Evolutionary conservation across 1,139 yeast genomes (phyloP).

Genomic region (Sugiyamaella sp.): DNA sequence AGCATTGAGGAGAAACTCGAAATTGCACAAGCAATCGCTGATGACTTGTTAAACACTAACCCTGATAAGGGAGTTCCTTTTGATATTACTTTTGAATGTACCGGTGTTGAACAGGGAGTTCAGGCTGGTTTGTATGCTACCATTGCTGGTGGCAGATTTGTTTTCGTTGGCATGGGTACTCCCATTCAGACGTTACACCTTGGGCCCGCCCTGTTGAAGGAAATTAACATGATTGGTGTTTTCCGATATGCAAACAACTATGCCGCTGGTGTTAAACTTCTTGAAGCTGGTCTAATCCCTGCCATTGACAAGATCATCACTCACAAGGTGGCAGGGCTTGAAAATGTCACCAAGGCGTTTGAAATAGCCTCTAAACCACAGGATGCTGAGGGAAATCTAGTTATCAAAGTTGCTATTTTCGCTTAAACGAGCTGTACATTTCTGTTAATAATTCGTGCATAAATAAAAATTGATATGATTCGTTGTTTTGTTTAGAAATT

Average conservation of each 20-base stretch:
- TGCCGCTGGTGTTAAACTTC: conserved; percentile 35
- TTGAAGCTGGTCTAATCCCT: conserved; percentile 33
- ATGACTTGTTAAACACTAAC: conserved; percentile 25
- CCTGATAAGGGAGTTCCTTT: conserved; percentile 45
- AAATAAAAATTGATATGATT: too few species aligned
- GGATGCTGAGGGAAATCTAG: conserved; percentile 37
- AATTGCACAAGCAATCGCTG: conserved; percentile 29
- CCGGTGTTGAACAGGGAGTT: conserved; percentile 40
- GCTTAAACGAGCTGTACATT: neutral
- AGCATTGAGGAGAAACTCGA: conserved; percentile 33
- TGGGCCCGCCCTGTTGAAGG: conserved; percentile 39
- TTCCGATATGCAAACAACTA: conserved; percentile 40
- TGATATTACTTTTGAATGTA: conserved; percentile 44
- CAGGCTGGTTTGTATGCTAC: conserved; percentile 45
- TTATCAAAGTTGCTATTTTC: conserved; percentile 36
- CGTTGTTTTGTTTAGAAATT: too few species aligned
- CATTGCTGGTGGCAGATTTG: conserved; percentile 37
- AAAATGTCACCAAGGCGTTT: conserved; percentile 35
- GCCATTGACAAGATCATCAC: conserved; percentile 36
- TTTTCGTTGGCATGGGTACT: conserved; percentile 41
- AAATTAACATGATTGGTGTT: conserved; percentile 40
- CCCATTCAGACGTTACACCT: conserved; percentile 40
- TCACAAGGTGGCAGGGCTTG: conserved; percentile 37
- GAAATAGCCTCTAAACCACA: conserved; percentile 38
- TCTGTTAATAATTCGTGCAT: neutral